Percentiles rank a stretch among this genome's conserved stretches.
Conservation (phyloP, 768 basidiomycete genomes). For the Auricularia sp. region DNA sequence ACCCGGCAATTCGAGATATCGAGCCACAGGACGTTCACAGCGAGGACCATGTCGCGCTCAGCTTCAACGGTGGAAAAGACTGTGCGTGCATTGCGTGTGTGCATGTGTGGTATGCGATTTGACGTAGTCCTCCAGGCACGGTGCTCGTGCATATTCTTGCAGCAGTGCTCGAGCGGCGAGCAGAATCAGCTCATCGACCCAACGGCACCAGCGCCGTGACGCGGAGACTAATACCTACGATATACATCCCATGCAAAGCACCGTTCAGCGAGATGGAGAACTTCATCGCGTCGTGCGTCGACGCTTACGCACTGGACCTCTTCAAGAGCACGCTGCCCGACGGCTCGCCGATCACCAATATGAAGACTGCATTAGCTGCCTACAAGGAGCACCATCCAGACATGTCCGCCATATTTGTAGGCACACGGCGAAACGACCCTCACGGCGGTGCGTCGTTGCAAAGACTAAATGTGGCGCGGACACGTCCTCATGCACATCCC, state of each 20-base stretch:
- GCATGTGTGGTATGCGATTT: conserved; percentile 1
- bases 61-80: conserved; percentile 98
- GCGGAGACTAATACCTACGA: conserved; percentile 42
- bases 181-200: conserved; percentile 5
- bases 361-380: conserved; percentile 65
- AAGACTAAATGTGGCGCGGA: not conserved
- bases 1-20: not conserved
- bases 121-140: conserved; percentile 49
- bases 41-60: conserved; percentile 65
- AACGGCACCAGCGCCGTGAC: conserved; percentile 22
- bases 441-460: conserved; percentile 68
- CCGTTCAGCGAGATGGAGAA: conserved; percentile 77
- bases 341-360: conserved; percentile 31
- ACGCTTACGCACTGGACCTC: conserved; percentile 66
- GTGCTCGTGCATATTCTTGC: conserved; percentile 88
- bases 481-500: conserved; percentile 7
- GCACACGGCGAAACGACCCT: conserved; percentile 83
- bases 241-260: conserved; percentile 86
- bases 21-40: conserved; percentile 27
- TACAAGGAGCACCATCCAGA: conserved; percentile 61
- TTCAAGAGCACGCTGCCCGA: conserved; percentile 39
- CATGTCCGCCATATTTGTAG: conserved; percentile 77
- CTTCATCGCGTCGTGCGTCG: conserved; percentile 62
- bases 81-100: conserved; percentile 44
- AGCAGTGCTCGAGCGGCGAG: conserved; percentile 48